Base-by-base conservation (phyloP, 2,329 filamentous ascomycete species). In the Botrytis aclada region DNA sequence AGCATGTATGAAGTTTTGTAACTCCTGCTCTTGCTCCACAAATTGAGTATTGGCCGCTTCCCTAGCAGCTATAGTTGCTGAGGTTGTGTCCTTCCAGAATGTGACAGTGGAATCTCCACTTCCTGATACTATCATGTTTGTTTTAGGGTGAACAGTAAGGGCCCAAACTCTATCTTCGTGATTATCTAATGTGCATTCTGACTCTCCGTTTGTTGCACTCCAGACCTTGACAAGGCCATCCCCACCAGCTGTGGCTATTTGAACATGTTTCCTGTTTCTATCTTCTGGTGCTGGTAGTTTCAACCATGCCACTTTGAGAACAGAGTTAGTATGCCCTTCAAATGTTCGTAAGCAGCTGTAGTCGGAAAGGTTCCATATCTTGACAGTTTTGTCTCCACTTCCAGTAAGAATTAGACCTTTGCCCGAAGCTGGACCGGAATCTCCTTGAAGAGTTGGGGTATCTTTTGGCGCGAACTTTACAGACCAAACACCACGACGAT, bases 111-210 rank as follows among this genome's bases (percentile, higher is more conserved):
- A 95, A 82, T 99, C 96, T 70, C 93, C 95, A 73, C 93, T 95
- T 51, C 95, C 96, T 10, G 96, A 98, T 51, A 97, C 91, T 70
- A 99, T 88, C 67, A 90, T 90, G 78, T 95, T 89, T 16, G 86
- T 88, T 61, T 86, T 80, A 63, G 92, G 86, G 81, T 95, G 87
- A 18, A 93, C 89, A 7, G 93, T 89, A 29, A 98, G 85, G 0
- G 94, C 94, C 95, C 95, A 98, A 1, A 98, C 95, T 73, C 96
- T 90, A 83, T 99, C 96, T 78, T 94, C 94, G 82, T 99, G 96
- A 83, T 98, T 98, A 83, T 99, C 96, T 7, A 99, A 87, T 0
- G 96, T 99, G 76, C 92, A 92, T 77, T 95, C 93, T 4, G 90
- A 86, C 82, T 98, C 96, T 64, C 95, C 94, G 1, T 88, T 90